Evolutionary conservation across 495 filamentous ascomycete species (phyloP), one percentile per base, ranked within the genome.

Genomic region (Cenococcum geophilum): DNA sequence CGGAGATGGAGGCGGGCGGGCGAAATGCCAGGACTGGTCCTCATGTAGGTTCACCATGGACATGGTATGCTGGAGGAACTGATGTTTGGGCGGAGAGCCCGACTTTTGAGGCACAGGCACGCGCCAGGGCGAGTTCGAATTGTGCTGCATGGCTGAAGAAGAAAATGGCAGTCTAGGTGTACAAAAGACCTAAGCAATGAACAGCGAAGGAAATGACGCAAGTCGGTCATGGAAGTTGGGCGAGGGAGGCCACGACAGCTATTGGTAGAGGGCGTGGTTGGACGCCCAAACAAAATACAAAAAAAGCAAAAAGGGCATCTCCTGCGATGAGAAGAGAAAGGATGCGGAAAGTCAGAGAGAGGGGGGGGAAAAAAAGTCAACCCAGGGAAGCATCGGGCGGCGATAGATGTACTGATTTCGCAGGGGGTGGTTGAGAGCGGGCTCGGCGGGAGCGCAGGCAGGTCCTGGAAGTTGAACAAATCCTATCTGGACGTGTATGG

Each of bases 291-390:
- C 25, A 59, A 59, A 59, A 36, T 55, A 49, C 47, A 23, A 47
- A 64, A 65, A 68, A 65, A 64, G 59, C 62, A 68, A 68, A 68
- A 60, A 22, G 58, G 55, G 62, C 62, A 68, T 65, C 57, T 60
- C 62, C 60, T 35, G 34, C 20, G 48, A 18, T 12, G 20, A 36
- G 56, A 1, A 27, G 23, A 6, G 40, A 25, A 43, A 34, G 48
- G 36, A 55, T 58, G 62, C 42, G 52, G 61, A 59, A 54, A 55
- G 58, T 64, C 61, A 57, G 66, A 68, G 62, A 27, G 32, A 32
- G 27, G 27, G 27, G 27, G 27, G 27, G 6, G 6, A 32, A 32
- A 32, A 49, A 65, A 58, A 62, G 62, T 57, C 58, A 58, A 65
- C 27, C 58, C 62, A 58, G 58, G 58, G 65, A 58, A 61, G 61